Conservation (phyloP, 495 filamentous ascomycete species). For the Endocarpon pusillum region DNA sequence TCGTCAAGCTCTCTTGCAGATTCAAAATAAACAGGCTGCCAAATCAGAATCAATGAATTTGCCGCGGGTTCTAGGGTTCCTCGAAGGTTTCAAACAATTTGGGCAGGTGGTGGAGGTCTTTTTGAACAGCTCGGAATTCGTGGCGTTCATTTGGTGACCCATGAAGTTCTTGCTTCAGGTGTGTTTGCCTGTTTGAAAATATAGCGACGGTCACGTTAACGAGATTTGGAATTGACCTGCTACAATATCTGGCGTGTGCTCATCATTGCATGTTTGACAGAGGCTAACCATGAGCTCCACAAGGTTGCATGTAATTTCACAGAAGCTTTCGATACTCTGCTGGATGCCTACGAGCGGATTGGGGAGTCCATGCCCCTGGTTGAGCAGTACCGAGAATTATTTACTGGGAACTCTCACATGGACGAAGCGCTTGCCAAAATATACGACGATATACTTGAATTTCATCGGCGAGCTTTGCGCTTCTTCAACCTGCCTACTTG, state of each 20-base stretch:
- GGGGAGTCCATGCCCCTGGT: conserved; percentile 16
- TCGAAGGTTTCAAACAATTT: conserved; percentile 14
- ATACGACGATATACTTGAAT: conserved; percentile 16
- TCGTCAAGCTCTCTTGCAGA: not conserved
- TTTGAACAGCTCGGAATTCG: conserved; percentile 13
- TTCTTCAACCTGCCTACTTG: conserved; percentile 14
- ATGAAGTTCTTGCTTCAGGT: conserved; percentile 12
- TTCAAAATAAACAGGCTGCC: conserved; percentile 2
- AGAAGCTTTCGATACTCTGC: conserved; percentile 14
- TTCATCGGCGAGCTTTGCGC: conserved; percentile 11
- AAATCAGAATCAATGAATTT: conserved; percentile 10
- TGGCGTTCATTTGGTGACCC: conserved; percentile 16
- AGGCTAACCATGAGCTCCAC: too few relatives aligned
- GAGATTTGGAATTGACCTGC: too few relatives aligned
- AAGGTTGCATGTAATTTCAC: conserved; percentile 7
- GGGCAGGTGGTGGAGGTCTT: conserved; percentile 18
- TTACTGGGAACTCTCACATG: conserved; percentile 7
- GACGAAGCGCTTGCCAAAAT: conserved; percentile 11
- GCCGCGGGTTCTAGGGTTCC: conserved; percentile 14
- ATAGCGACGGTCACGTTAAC: too few relatives aligned
- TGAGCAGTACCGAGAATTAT: conserved; percentile 2
- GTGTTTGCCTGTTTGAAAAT: too few relatives aligned
- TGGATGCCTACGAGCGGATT: conserved; percentile 15
- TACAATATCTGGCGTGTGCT: too few relatives aligned
- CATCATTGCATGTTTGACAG: too few relatives aligned